phyloP scores from a whole-genome alignment of 208 protist species.

The Acanthamoeba lenticulata region DNA sequence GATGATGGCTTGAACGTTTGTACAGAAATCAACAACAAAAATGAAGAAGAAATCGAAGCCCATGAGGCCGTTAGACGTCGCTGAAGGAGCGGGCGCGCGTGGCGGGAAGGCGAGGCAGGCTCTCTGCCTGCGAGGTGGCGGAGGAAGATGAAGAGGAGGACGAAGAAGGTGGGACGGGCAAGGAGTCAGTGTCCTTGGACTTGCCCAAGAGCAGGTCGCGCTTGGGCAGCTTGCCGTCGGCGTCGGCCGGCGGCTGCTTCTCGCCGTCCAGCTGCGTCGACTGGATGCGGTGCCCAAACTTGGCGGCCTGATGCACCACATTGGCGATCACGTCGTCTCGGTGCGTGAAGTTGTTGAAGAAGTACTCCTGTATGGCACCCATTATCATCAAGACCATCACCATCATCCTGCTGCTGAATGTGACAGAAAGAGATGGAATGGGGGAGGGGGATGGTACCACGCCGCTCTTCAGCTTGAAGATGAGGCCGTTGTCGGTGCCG shows the following conservation, averaged over 20 bases:
- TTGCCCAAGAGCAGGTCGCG: not conserved
- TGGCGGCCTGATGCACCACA: conserved; percentile 4
- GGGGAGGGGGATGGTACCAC: not conserved
- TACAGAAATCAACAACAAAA: no score
- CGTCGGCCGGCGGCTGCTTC: not conserved
- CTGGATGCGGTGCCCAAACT: conserved; percentile 11
- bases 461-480: conserved; percentile 20
- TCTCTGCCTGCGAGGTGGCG: not conserved
- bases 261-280: not conserved
- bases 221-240: conserved; percentile 15
- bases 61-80: not conserved
- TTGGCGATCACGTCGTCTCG: conserved; percentile 28
- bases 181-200: conserved; percentile 3
- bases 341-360: conserved; percentile 54
- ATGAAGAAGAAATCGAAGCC: not conserved
- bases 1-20: no score
- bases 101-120: not conserved
- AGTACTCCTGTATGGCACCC: not conserved
- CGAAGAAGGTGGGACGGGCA: not conserved
- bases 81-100: not conserved
- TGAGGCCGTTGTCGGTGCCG: not conserved
- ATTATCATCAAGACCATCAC: not conserved
- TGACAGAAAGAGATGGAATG: not conserved
- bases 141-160: not conserved
- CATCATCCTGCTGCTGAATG: no score